Percentiles rank a stretch among this genome's conserved stretches.
phyloP scores from a whole-genome alignment of 2,329 filamentous ascomycete species.

The Blastomyces gilchristii region DNA sequence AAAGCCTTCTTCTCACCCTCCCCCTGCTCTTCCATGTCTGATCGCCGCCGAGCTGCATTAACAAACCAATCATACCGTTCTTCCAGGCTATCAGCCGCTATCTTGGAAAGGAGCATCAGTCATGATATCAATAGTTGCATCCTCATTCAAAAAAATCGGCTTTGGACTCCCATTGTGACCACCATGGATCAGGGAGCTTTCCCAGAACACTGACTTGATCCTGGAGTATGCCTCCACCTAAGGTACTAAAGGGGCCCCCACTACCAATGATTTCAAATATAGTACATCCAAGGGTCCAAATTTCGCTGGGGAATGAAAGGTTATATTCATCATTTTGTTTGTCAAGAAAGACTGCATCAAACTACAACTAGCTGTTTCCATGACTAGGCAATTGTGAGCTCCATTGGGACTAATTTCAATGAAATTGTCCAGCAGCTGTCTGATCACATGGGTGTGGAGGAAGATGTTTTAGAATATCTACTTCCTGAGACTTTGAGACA shows the following conservation, averaged over 20 bases:
- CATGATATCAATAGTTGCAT: conserved; percentile 13
- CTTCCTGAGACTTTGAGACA: conserved; percentile 11
- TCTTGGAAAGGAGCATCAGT: conserved; percentile 11
- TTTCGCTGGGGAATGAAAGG: no score
- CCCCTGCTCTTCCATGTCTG: conserved; percentile 5
- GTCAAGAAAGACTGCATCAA: conserved; percentile 10
- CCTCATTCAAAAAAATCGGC: conserved; percentile 14
- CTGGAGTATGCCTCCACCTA: no score
- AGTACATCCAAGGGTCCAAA: no score
- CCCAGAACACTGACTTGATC: no score
- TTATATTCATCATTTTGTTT: no score
- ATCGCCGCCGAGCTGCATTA: conserved; percentile 9
- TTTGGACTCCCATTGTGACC: conserved; percentile 2
- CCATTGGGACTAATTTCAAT: no score
- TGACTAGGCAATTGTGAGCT: conserved; percentile 14
- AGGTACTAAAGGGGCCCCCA: no score
- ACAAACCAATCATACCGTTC: conserved; percentile 14
- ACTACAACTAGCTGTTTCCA: conserved; percentile 14
- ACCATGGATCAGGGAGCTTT: no score
- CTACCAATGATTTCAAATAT: no score
- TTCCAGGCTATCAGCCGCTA: conserved; percentile 10
- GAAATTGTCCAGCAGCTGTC: no score
- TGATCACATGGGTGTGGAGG: no score
- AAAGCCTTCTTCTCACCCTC: conserved; percentile 14
- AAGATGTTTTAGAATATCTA: conserved; percentile 10